phyloP scores from a whole-genome alignment of 768 basidiomycete genomes.

The Agrocybe pediades region DNA sequence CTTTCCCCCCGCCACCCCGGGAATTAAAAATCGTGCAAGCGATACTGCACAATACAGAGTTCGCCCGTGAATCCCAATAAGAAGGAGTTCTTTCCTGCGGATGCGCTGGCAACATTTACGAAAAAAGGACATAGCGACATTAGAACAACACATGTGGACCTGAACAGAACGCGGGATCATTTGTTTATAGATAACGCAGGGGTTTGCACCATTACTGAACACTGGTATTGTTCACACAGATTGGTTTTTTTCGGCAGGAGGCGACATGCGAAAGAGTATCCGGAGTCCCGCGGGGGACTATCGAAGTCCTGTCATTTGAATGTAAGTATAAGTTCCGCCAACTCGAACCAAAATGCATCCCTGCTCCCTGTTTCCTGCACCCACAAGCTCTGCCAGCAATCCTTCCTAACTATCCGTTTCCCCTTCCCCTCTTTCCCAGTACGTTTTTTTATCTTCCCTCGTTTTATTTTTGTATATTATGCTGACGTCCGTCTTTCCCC shows the following conservation, averaged over 20 bases:
- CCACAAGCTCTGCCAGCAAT: slow-evolving; percentile 31
- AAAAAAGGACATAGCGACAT: too few relatives aligned
- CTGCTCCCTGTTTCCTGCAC: slow-evolving; percentile 45
- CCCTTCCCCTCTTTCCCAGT: slow-evolving; percentile 16
- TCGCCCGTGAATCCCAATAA: slow-evolving; percentile 10
- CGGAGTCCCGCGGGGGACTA: slow-evolving; percentile 40
- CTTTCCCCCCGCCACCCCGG: slow-evolving; percentile 25
- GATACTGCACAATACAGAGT: slow-evolving; percentile 1
- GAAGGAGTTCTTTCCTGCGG: too few relatives aligned
- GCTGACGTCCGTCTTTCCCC: slow-evolving; percentile 14
- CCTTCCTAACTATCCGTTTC: slow-evolving; percentile 18
- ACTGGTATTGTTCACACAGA: background rate
- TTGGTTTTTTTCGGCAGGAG: slow-evolving; percentile 8
- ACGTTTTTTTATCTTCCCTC: slow-evolving; percentile 6
- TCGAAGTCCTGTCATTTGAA: slow-evolving; percentile 53
- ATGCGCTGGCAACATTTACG: too few relatives aligned
- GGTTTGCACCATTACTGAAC: slow-evolving; percentile 13
- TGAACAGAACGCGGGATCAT: too few relatives aligned
- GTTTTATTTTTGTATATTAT: slow-evolving; percentile 9
- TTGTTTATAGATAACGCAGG: background rate
- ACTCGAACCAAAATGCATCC: slow-evolving; percentile 48
- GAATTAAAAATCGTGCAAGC: slow-evolving; percentile 10
- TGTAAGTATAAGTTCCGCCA: slow-evolving; percentile 63
- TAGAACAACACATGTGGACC: too few relatives aligned
- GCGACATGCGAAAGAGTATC: slow-evolving; percentile 31